Percentiles rank a stretch among this genome's conserved stretches.
Conservation (phyloP, 179 eudicot genomes). For the Heliamphora pulchella region DNA sequence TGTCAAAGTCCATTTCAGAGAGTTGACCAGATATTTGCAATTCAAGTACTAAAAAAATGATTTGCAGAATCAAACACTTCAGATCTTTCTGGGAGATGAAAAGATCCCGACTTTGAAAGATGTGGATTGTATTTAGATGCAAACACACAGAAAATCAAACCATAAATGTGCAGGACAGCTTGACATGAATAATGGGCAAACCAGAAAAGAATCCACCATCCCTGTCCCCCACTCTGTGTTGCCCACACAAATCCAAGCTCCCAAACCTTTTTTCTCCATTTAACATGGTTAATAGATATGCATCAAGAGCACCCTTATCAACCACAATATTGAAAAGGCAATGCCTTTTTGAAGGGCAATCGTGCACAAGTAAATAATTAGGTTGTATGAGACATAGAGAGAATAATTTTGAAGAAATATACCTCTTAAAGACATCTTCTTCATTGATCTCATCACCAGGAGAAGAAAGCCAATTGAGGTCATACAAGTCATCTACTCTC, state of each 20-base stretch:
- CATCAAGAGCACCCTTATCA: not conserved
- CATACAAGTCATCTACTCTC: slow-evolving; percentile 33
- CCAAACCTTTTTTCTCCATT: too few species aligned
- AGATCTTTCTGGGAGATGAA: not conserved
- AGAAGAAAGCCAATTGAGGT: slow-evolving; percentile 58
- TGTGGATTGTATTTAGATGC: not conserved
- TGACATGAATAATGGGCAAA: too few species aligned
- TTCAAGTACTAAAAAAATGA: not conserved
- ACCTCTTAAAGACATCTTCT: slow-evolving; percentile 73
- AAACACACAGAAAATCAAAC: not conserved
- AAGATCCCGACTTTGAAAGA: not conserved
- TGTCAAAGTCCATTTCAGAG: not conserved
- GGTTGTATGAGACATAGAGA: not conserved
- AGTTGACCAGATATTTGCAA: not conserved
- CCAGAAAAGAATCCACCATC: too few species aligned
- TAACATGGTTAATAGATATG: too few species aligned
- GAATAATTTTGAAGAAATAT: slow-evolving; percentile 10
- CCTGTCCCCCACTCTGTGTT: too few species aligned
- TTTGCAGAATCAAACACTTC: not conserved
- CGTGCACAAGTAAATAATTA: not conserved
- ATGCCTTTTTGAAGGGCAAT: not conserved
- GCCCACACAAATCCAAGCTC: too few species aligned
- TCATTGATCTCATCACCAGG: slow-evolving; percentile 38
- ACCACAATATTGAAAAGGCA: too few species aligned
- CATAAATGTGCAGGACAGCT: too few species aligned